These are phyloP conservation scores for Phaseolus lunatus DNA, from an alignment of 306 rosid genomes.

Conservation along the genomic window DNA sequence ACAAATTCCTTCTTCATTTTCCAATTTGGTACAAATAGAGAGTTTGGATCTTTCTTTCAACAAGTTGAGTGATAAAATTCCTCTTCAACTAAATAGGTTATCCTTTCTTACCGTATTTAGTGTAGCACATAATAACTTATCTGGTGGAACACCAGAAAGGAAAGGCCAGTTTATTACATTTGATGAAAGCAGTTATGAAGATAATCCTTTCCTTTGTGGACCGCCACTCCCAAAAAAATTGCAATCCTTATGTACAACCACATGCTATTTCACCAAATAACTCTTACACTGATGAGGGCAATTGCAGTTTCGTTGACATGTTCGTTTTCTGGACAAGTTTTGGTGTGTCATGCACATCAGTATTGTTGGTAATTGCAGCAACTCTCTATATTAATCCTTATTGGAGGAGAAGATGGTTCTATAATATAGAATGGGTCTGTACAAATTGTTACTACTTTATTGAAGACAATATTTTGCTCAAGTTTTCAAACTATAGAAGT, in stretches of 20 bases:
- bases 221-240: background rate
- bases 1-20: background rate
- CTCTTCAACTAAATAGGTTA: background rate
- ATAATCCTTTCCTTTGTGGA: slow-evolving; percentile 39
- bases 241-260: background rate
- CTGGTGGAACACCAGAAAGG: background rate
- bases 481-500: too few species aligned
- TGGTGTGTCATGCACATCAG: background rate
- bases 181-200: slow-evolving; percentile 43
- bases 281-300: background rate
- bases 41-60: slow-evolving; percentile 4
- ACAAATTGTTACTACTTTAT: too few species aligned
- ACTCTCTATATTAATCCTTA: slow-evolving; percentile 11
- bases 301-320: background rate
- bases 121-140: slow-evolving; percentile 2
- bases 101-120: background rate
- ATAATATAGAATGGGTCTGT: background rate
- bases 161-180: slow-evolving; percentile 11
- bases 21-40: background rate
- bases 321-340: background rate
- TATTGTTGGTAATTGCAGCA: background rate
- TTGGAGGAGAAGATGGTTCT: slow-evolving; percentile 21
- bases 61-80: background rate
- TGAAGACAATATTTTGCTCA: too few species aligned
- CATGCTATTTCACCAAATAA: background rate